phyloP scores from a whole-genome alignment of 371 early-diverging fungal species.

The Syncephalis plumigaleata region DNA sequence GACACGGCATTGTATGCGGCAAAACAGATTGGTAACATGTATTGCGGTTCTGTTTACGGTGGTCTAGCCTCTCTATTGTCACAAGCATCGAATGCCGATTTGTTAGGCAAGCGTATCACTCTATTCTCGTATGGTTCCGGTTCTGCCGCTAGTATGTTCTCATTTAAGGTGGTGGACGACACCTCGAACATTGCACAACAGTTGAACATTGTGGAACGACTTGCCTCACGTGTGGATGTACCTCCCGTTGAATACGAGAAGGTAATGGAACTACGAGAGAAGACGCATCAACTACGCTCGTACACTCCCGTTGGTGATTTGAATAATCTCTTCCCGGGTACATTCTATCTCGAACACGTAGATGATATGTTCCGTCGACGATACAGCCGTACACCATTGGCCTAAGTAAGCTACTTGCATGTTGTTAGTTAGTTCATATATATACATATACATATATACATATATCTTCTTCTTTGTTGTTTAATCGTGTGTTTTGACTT shows the following conservation, averaged over 20 bases:
- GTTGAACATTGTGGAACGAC: conserved; percentile 48
- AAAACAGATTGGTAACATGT: conserved; percentile 93
- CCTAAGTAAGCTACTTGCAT: no score
- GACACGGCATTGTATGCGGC: conserved; percentile 64
- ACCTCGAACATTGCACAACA: conserved; percentile 37
- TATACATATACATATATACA: no score
- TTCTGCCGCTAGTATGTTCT: conserved; percentile 85
- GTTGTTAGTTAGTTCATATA: no score
- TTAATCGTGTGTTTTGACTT: no score
- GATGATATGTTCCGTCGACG: conserved; percentile 87
- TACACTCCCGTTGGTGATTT: conserved; percentile 58
- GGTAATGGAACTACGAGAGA: conserved; percentile 76
- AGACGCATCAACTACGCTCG: conserved; percentile 61
- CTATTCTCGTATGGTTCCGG: conserved; percentile 97
- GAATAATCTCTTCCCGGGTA: conserved; percentile 32
- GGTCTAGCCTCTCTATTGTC: conserved; percentile 73
- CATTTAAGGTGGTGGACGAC: conserved; percentile 55
- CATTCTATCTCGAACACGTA: conserved; percentile 71
- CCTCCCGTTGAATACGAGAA: conserved; percentile 62
- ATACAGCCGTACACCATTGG: conserved; percentile 20
- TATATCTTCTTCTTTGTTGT: no score
- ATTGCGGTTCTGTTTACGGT: conserved; percentile 87
- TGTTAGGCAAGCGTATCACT: conserved; percentile 67
- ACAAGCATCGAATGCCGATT: conserved; percentile 40
- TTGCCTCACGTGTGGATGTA: conserved; percentile 53